Evolutionary conservation across 805 yeast species (phyloP).

Genomic region (Wickerhamomyces chaumierensis): DNA sequence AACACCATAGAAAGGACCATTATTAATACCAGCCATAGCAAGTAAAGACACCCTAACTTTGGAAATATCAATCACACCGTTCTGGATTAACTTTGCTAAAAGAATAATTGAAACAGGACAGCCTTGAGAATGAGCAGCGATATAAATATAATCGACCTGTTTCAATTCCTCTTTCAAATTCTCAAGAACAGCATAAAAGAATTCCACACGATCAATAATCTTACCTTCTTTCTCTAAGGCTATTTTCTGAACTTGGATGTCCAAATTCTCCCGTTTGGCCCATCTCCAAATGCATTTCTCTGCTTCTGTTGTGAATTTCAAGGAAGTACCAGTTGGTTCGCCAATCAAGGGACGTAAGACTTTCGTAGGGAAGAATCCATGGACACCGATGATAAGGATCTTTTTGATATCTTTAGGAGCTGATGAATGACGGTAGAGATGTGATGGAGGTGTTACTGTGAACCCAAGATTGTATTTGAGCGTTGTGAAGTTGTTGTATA

Average conservation of each 20-base stretch:
- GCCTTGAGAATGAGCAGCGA: conserved; percentile 95
- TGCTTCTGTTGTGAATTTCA: conserved; percentile 83
- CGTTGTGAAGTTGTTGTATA: conserved; percentile 14
- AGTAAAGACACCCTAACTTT: conserved; percentile 48
- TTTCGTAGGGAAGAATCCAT: conserved; percentile 89
- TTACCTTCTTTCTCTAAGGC: conserved; percentile 93
- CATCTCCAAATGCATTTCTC: conserved; percentile 66
- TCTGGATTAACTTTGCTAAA: conserved; percentile 59
- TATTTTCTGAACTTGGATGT: conserved; percentile 61
- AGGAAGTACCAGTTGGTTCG: conserved; percentile 93
- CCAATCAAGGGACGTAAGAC: conserved; percentile 83
- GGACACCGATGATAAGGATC: conserved; percentile 83
- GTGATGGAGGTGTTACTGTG: conserved; percentile 16
- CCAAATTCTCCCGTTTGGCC: conserved; percentile 27
- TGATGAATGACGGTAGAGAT: conserved; percentile 9
- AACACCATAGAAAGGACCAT: conserved; percentile 88
- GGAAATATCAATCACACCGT: conserved; percentile 31
- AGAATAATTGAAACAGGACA: conserved; percentile 81
- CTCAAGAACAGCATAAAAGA: conserved; percentile 58
- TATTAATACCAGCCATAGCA: conserved; percentile 93
- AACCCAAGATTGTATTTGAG: conserved; percentile 16
- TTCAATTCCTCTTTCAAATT: conserved; percentile 45
- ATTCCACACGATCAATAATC: conserved; percentile 75
- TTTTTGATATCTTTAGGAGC: conserved; percentile 28
- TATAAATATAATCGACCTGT: conserved; percentile 76